These are phyloP conservation scores for Exophiala sp. DNA, from an alignment of 2,329 filamentous ascomycete genomes.

Conservation along the genomic window DNA sequence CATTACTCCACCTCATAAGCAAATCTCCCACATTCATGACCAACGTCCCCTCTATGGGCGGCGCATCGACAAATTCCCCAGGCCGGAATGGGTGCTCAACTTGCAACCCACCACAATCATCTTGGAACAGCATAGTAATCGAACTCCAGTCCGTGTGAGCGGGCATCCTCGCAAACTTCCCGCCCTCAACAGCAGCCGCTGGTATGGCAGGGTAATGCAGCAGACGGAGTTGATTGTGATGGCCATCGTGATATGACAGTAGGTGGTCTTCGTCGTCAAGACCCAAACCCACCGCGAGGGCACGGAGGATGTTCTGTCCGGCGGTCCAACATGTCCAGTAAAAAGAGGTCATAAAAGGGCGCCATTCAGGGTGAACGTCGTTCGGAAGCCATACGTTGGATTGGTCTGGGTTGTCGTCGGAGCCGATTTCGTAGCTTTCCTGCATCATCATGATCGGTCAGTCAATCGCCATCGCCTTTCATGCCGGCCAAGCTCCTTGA, in stretches of 20 bases:
- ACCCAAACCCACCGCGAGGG: constrained; percentile 47
- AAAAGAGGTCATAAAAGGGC: constrained; percentile 47
- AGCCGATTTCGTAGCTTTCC: constrained; percentile 54
- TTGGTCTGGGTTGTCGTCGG: constrained; percentile 42
- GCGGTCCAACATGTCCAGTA: constrained; percentile 51
- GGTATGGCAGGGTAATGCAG: constrained; percentile 56
- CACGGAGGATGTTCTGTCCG: constrained; percentile 48
- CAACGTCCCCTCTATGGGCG: constrained; percentile 38
- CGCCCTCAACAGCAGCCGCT: constrained; percentile 41
- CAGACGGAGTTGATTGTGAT: constrained; percentile 59
- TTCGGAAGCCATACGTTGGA: constrained; percentile 52
- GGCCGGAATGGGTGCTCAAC: constrained; percentile 43
- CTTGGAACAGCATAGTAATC: constrained; percentile 55
- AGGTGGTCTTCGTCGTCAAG: constrained; percentile 47
- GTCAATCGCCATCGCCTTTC: no score
- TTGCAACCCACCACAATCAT: constrained; percentile 51
- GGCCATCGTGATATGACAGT: constrained; percentile 50
- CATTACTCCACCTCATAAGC: constrained; percentile 51
- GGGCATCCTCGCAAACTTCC: constrained; percentile 46
- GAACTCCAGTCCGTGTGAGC: constrained; percentile 55
- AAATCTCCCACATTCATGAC: constrained; percentile 52
- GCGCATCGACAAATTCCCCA: constrained; percentile 42
- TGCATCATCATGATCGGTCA: constrained; percentile 24
- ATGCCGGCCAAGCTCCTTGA: no score
- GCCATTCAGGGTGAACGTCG: constrained; percentile 45